These are phyloP conservation scores for Dillenia suffruticosa DNA, from an alignment of 164 flowering plant species.

Conservation along the genomic window DNA sequence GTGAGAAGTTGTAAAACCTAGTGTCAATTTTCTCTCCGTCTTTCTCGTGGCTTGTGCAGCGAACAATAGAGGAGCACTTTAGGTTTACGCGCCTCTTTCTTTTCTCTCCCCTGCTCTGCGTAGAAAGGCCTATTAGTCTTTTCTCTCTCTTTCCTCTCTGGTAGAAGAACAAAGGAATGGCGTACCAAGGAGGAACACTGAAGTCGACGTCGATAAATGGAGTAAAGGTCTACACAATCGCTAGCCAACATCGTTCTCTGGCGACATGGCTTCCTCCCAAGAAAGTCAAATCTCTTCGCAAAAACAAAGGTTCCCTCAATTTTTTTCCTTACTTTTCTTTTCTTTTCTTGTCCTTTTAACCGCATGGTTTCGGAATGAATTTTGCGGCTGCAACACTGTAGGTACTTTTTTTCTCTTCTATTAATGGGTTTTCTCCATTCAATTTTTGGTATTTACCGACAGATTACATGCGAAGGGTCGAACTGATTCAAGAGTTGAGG, in stretches of 20 bases:
- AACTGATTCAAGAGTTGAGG: conserved; percentile 82
- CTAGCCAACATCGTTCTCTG: conserved; percentile 51
- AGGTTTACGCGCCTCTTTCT: too few relatives aligned
- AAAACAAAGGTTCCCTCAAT: conserved; percentile 40
- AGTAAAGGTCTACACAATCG: conserved; percentile 60
- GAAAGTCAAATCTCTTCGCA: conserved; percentile 67
- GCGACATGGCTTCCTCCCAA: conserved; percentile 77
- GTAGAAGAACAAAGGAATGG: conserved; percentile 20
- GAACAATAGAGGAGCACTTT: too few relatives aligned
- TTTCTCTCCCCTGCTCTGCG: too few relatives aligned
- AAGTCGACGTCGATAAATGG: conserved; percentile 83
- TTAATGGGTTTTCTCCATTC: neutral
- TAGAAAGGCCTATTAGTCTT: too few relatives aligned
- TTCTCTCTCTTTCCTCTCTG: too few relatives aligned
- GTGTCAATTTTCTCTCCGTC: too few relatives aligned
- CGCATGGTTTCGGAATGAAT: too few relatives aligned
- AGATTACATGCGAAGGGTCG: conserved; percentile 78
- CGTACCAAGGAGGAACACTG: conserved; percentile 46
- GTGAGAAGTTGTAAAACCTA: too few relatives aligned
- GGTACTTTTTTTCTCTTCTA: neutral
- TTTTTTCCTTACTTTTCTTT: neutral
- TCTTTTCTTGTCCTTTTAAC: neutral
- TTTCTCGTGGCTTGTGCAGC: too few relatives aligned
- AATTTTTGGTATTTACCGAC: neutral
- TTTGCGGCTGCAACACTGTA: too few relatives aligned